phyloP scores from a whole-genome alignment of 106 monocot genomes.

The Phalaenopsis equestris region DNA sequence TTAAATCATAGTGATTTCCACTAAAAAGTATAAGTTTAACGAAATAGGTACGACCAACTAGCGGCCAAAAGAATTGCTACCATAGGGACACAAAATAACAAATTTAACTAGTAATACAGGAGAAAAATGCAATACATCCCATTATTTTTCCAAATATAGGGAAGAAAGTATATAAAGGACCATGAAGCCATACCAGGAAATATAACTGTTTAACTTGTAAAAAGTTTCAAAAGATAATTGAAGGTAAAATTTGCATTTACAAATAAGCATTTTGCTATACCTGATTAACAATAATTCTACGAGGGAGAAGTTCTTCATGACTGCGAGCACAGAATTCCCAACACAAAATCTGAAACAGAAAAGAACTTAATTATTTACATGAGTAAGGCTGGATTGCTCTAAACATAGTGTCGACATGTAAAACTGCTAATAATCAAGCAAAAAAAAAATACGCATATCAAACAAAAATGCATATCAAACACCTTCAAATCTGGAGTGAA shows the following conservation, averaged over 20 bases:
- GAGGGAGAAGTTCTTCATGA: conserved; percentile 85
- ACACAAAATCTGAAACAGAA: conserved; percentile 65
- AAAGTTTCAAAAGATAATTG: background rate
- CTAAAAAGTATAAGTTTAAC: background rate
- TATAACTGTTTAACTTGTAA: background rate
- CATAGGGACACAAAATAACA: background rate
- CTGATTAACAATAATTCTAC: conserved; percentile 84
- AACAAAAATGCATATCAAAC: background rate
- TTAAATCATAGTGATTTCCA: background rate
- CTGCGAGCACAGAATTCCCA: conserved; percentile 94
- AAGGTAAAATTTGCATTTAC: background rate
- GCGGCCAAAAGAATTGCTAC: background rate
- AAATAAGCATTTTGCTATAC: conserved; percentile 20
- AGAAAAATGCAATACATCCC: background rate
- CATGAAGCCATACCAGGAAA: background rate
- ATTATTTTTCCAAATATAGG: background rate
- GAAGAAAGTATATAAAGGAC: background rate
- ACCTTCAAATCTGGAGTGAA: conserved; percentile 97
- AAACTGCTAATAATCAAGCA: background rate
- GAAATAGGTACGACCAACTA: background rate
- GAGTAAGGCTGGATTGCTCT: background rate
- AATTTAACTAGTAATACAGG: background rate
- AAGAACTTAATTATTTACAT: background rate
- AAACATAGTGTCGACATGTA: background rate
- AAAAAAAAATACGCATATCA: background rate